These are phyloP conservation scores for Colletotrichum ledebouriae DNA, from an alignment of 2,329 filamentous ascomycete genomes.

Conservation along the genomic window DNA sequence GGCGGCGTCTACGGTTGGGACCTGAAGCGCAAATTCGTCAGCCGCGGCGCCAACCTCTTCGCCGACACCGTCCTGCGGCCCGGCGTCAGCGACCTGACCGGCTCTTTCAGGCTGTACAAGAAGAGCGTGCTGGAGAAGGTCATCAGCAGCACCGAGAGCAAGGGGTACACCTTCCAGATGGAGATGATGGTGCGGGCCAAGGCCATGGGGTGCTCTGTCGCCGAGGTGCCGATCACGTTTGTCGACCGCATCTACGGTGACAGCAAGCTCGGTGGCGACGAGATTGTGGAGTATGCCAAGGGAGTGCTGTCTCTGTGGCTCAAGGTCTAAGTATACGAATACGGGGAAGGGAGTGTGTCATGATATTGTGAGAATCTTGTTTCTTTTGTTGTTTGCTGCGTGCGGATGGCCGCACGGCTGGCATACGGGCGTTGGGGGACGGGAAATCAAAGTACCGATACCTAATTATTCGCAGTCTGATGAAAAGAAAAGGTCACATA, in stretches of 20 bases:
- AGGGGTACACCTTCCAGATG: constrained; percentile 99
- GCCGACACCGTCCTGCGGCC: constrained; percentile 94
- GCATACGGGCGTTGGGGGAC: constrained; percentile 41
- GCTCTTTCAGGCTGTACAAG: constrained; percentile 96
- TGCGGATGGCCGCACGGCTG: constrained; percentile 24
- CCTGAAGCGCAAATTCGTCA: constrained; percentile 87
- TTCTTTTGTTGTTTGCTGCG: constrained; percentile 10
- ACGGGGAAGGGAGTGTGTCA: not conserved
- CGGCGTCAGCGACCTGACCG: constrained; percentile 95
- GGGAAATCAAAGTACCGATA: constrained; percentile 41
- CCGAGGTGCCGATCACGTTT: constrained; percentile 96
- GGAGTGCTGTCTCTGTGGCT: constrained; percentile 83
- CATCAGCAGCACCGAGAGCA: constrained; percentile 90
- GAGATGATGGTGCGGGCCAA: constrained; percentile 99
- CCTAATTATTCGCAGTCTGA: constrained; percentile 38
- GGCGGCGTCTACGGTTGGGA: constrained; percentile 98
- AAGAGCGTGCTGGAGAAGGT: constrained; percentile 89
- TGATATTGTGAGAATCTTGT: constrained; percentile 20
- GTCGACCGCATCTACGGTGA: constrained; percentile 96
- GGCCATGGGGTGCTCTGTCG: constrained; percentile 93
- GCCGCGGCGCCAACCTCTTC: constrained; percentile 91
- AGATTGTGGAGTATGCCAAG: constrained; percentile 97
- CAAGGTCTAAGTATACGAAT: constrained; percentile 68
- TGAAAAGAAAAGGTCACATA: constrained; percentile 10
- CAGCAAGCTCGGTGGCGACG: constrained; percentile 92